Percentiles rank a stretch among this genome's conserved stretches.
Evolutionary conservation across 345 rosid species (phyloP).

Genomic region (Acer yangbiense): DNA sequence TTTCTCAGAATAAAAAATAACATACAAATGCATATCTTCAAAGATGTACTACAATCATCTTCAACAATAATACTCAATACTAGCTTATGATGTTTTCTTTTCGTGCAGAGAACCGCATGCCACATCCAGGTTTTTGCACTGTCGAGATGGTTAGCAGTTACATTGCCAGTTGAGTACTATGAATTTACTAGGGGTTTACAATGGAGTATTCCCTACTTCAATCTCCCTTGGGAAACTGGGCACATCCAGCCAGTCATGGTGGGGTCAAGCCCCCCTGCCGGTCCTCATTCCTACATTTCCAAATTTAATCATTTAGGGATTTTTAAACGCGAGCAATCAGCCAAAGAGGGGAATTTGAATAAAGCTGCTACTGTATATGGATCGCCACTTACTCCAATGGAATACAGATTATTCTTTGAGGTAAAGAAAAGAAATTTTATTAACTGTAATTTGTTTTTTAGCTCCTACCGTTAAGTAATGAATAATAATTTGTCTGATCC

Average conservation of each 20-base stretch:
- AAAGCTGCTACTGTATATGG: constrained; percentile 57
- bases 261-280: constrained; percentile 48
- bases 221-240: constrained; percentile 88
- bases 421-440: constrained; percentile 31
- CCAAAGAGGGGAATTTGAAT: constrained; percentile 27
- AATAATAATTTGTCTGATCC: not conserved
- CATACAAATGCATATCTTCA: not conserved
- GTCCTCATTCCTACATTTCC: constrained; percentile 49
- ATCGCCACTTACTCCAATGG: constrained; percentile 71
- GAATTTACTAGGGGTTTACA: constrained; percentile 70
- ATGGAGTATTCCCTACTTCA: constrained; percentile 90
- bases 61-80: not conserved
- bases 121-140: constrained; percentile 91
- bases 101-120: constrained; percentile 73
- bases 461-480: not conserved
- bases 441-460: not conserved
- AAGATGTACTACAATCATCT: not conserved
- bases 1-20: not conserved
- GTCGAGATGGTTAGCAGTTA: constrained; percentile 76
- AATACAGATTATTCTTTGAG: constrained; percentile 77
- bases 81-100: constrained; percentile 10
- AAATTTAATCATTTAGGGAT: constrained; percentile 21
- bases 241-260: constrained; percentile 54
- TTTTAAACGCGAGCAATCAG: constrained; percentile 26
- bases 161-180: constrained; percentile 69